Base-by-base conservation (phyloP, 768 basidiomycete species). In the Pulveroboletus sp. region DNA sequence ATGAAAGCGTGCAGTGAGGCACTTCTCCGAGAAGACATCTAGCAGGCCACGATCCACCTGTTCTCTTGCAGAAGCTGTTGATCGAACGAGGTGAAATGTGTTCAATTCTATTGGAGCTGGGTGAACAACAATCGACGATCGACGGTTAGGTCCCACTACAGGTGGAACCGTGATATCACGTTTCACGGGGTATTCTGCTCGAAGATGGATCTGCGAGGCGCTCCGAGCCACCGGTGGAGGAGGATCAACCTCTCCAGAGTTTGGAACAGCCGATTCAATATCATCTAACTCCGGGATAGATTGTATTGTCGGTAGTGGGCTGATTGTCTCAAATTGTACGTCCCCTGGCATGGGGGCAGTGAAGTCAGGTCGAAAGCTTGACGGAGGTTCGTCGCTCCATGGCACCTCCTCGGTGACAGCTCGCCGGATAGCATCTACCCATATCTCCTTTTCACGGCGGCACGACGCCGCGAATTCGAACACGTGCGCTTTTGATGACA, bases 401-500 rank as follows among this genome's bases (percentile, higher is more conserved):
- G 67, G 53, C 27, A 53, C 60, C 5, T 70, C 58, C 43, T 77
- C 71, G 7, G 67, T 65, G 39, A 75, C 60, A 13, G 84, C 76
- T 39, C 79, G 74, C 48, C 71, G 74, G 43, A 96, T 80, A 6
- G 82, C 81, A 30, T 73, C 70, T 47, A 93, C 70, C 95, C 95
- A 98, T n/a, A 87, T 73, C 26, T 82, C 79, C 71, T 92, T 94
- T 69, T 98, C 95, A 32, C 74, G 77, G 59, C 72, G 77, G 64
- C 93, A 94, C 14, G 90, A 80, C 0, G 90, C 89, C 7, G 90
- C 90, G 28, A 97, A 70, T 63, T 96, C 93, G 58, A 95, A 87
- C 50, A 82, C 77, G 60, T 89, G 84, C 6, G 84, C 83, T 46
- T 75, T 76, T 39, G 76, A 78, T 9, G 76, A 79, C 14, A 96